Conservation (phyloP, 1,284 basidiomycete genomes). For the Naganishia sp. region DNA sequence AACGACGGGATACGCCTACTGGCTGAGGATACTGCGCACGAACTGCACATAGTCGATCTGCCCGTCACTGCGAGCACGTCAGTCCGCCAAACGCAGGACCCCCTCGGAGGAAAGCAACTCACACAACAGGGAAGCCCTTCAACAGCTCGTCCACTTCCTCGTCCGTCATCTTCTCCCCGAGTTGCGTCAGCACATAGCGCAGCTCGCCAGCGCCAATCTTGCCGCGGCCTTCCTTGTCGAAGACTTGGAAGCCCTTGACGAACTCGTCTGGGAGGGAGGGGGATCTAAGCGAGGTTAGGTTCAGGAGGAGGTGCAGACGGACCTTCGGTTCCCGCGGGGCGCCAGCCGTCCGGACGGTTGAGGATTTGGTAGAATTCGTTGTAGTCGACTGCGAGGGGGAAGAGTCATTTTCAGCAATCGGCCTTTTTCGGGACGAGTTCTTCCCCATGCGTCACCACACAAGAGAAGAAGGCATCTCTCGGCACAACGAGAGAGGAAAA, state of each 20-base stretch:
- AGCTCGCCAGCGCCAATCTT: slow-evolving; percentile 90
- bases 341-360: slow-evolving; percentile 94
- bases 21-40: slow-evolving; percentile 84
- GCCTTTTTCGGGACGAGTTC: no score
- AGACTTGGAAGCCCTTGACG: slow-evolving; percentile 98
- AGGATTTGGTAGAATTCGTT: slow-evolving; percentile 86
- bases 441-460: no score
- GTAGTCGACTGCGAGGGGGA: slow-evolving; percentile 74
- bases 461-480: no score
- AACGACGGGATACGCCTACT: slow-evolving; percentile 54
- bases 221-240: slow-evolving; percentile 97
- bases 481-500: no score
- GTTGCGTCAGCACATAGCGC: slow-evolving; percentile 90
- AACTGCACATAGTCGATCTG: slow-evolving; percentile 98
- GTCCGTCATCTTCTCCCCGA: slow-evolving; percentile 96
- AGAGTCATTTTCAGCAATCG: no score
- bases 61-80: slow-evolving; percentile 69
- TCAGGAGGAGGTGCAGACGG: slow-evolving; percentile 43
- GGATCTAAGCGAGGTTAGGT: background rate
- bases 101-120: slow-evolving; percentile 33
- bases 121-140: slow-evolving; percentile 65
- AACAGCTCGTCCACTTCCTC: slow-evolving; percentile 97
- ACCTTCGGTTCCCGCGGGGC: slow-evolving; percentile 91
- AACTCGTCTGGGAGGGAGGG: slow-evolving; percentile 77
- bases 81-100: slow-evolving; percentile 1